Evolutionary conservation across 352 stramenopile species (phyloP).

Genomic region (Pilasporangium apinafurcum): DNA sequence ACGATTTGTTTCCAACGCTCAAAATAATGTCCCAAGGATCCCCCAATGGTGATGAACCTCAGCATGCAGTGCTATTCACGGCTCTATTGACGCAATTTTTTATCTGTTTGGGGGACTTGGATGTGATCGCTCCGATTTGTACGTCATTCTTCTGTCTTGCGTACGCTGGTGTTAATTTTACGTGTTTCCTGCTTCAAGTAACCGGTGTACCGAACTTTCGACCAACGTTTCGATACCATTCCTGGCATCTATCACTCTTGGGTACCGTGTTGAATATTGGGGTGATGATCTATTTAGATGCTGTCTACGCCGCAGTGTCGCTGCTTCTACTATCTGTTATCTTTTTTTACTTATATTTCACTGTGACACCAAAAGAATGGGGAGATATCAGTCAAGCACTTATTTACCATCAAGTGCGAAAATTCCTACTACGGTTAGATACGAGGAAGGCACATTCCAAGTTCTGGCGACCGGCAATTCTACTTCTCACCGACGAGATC

Average conservation of each 20-base stretch:
- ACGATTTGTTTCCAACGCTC: slow-evolving; percentile 52
- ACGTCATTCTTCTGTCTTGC: slow-evolving; percentile 79
- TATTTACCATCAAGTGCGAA: slow-evolving; percentile 82
- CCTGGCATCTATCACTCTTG: slow-evolving; percentile 54
- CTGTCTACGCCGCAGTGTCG: slow-evolving; percentile 45
- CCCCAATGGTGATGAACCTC: slow-evolving; percentile 55
- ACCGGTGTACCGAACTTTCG: slow-evolving; percentile 79
- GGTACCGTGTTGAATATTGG: slow-evolving; percentile 52
- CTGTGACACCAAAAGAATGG: slow-evolving; percentile 43
- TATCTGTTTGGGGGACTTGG: slow-evolving; percentile 68
- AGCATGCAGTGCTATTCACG: slow-evolving; percentile 63
- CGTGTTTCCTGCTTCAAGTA: slow-evolving; percentile 66
- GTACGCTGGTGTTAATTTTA: slow-evolving; percentile 70
- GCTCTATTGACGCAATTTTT: slow-evolving; percentile 50
- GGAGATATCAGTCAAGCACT: slow-evolving; percentile 80
- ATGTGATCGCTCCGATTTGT: slow-evolving; percentile 74
- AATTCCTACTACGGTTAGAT: slow-evolving; percentile 72
- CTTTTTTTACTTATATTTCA: slow-evolving; percentile 69
- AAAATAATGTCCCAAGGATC: slow-evolving; percentile 44
- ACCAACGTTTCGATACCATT: slow-evolving; percentile 62
- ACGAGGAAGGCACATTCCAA: slow-evolving; percentile 62
- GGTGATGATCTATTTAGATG: slow-evolving; percentile 77
- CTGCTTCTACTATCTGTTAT: slow-evolving; percentile 43
- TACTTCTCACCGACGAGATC: slow-evolving; percentile 49
- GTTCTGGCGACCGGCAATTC: slow-evolving; percentile 70